A percentile compares a stretch with the other conserved stretches of the same genome.
Conservation (phyloP, 2,329 filamentous ascomycete species). For the Claviceps humidiphila region DNA sequence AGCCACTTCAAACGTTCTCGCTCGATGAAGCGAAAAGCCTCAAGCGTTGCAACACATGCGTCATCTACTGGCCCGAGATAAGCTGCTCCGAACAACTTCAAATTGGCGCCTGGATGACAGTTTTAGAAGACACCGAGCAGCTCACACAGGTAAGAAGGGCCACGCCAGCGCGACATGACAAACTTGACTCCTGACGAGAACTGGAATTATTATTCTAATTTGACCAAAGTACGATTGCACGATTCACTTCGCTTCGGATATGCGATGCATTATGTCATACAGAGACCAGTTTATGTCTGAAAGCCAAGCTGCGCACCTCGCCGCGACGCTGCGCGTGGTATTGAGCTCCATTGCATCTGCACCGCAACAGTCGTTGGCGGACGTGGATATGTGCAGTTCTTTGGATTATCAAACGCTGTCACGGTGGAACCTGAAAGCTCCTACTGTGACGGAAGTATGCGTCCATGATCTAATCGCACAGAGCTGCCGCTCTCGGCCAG, state of each 20-base stretch:
- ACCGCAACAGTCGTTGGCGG: neutral
- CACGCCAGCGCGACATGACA: no score
- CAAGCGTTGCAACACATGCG: no score
- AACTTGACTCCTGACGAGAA: no score
- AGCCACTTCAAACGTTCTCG: no score
- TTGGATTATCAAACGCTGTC: neutral
- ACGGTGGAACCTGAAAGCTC: neutral
- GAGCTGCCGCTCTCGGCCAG: neutral
- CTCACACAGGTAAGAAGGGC: no score
- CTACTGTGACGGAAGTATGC: neutral
- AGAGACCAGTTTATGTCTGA: neutral
- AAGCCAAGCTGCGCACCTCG: neutral
- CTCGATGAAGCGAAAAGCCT: no score
- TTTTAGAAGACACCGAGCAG: no score
- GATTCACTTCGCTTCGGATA: neutral
- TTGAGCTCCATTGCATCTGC: neutral
- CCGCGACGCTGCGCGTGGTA: neutral
- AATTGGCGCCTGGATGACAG: no score
- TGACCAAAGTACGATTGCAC: neutral
- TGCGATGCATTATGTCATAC: neutral
- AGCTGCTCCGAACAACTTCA: no score
- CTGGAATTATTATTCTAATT: no score
- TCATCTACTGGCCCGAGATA: no score
- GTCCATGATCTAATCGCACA: neutral
- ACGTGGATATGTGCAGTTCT: neutral